Percentiles rank a stretch among this genome's conserved stretches.
Evolutionary conservation across 2,329 filamentous ascomycete species (phyloP).

Genomic region (Aspergillus fijiensis): DNA sequence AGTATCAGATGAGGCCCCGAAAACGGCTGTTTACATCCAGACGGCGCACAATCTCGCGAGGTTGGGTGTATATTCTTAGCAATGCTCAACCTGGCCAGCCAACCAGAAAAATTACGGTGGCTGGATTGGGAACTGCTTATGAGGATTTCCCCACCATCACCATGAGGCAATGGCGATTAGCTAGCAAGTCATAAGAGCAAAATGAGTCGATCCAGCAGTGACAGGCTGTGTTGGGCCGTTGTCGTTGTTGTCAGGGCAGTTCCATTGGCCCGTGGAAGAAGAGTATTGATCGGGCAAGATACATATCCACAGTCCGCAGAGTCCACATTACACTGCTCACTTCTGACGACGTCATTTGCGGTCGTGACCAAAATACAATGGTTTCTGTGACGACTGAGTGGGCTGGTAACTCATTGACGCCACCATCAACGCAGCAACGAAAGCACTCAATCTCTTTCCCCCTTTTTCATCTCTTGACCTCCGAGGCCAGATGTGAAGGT

Average conservation of each 20-base stretch:
- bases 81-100: background rate
- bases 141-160: constrained; percentile 20
- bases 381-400: constrained; percentile 4
- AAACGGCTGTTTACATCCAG: background rate
- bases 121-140: constrained; percentile 27
- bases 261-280: background rate
- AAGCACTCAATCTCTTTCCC: background rate
- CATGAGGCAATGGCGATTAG: background rate
- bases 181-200: constrained; percentile 7
- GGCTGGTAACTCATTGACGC: constrained; percentile 2
- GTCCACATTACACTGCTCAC: background rate
- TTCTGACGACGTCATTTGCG: constrained; percentile 5
- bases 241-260: background rate
- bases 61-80: constrained; percentile 18
- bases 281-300: background rate
- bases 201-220: background rate
- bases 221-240: background rate
- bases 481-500: background rate
- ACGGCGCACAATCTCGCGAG: constrained; percentile 18
- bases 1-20: constrained; percentile 2
- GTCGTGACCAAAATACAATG: background rate
- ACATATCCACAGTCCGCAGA: background rate
- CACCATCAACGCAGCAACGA: constrained; percentile 3
- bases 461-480: background rate
- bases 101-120: constrained; percentile 33